Evolutionary conservation across 176 grass and related monocot species (phyloP).

Genomic region (Cymbopogon citratus): DNA sequence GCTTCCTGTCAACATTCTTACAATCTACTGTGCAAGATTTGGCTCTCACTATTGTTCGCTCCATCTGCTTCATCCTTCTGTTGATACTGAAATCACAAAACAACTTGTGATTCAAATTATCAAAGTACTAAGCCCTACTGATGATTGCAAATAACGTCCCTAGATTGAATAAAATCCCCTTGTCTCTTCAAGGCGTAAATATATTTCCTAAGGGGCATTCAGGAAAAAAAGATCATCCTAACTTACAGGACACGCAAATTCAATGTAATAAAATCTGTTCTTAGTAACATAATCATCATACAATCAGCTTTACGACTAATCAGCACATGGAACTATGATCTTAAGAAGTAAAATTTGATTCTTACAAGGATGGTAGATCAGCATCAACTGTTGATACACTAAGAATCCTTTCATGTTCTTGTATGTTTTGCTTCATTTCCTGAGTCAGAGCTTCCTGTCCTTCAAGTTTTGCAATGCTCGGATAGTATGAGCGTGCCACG

Average conservation of each 20-base stretch:
- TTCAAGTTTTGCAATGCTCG: conserved; percentile 63
- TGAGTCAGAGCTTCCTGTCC: conserved; percentile 49
- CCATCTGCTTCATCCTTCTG: conserved; percentile 70
- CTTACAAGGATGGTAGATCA: conserved; percentile 81
- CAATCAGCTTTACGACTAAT: conserved; percentile 13
- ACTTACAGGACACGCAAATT: background rate
- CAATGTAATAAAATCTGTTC: background rate
- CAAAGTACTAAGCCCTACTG: background rate
- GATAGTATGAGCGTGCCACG: conserved; percentile 69
- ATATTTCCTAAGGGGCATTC: background rate
- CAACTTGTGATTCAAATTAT: conserved; percentile 7
- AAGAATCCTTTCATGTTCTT: conserved; percentile 73
- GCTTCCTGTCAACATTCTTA: conserved; percentile 73
- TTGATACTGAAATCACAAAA: conserved; percentile 57
- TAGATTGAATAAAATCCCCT: background rate
- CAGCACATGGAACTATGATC: conserved; percentile 1
- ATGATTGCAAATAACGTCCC: background rate
- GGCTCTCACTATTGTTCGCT: conserved; percentile 49
- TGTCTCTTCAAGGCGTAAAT: background rate
- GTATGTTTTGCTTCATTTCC: conserved; percentile 68
- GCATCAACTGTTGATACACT: conserved; percentile 68
- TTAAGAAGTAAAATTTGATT: conserved; percentile 4
- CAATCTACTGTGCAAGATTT: conserved; percentile 72
- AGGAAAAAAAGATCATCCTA: background rate
- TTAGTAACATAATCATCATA: background rate